A percentile compares a stretch with the other conserved stretches of the same genome.
These are phyloP conservation scores for Hyaloscypha variabilis DNA, from an alignment of 495 filamentous ascomycete genomes.

Conservation along the genomic window DNA sequence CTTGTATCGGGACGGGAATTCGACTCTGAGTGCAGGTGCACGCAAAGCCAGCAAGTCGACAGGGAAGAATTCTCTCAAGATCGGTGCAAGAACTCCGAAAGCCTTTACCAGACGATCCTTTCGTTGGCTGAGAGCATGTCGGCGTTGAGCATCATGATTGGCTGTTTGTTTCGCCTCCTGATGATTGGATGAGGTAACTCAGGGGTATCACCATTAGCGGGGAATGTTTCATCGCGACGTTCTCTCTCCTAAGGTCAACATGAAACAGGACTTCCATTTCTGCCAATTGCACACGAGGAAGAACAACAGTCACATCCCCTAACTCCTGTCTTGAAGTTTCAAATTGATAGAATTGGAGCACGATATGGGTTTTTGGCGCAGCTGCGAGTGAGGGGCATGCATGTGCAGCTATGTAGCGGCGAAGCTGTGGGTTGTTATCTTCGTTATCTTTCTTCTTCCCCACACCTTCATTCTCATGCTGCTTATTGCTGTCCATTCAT, in stretches of 20 bases:
- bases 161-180: neutral
- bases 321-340: slow-evolving; percentile 1
- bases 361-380: neutral
- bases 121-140: neutral
- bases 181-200: neutral
- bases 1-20: no score
- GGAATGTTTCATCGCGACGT: neutral
- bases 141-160: neutral
- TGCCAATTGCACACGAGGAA: neutral
- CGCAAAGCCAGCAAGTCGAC: no score
- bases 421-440: neutral
- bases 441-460: neutral
- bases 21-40: no score
- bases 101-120: neutral
- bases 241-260: neutral
- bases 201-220: neutral
- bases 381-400: neutral
- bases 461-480: neutral
- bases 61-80: no score
- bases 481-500: neutral
- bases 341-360: neutral
- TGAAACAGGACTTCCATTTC: neutral
- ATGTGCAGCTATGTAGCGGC: neutral
- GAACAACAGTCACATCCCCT: neutral
- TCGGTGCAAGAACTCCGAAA: neutral